Conservation (phyloP, 192 early-diverging fungal genomes). For the Borealophlyctis nickersoniae region DNA sequence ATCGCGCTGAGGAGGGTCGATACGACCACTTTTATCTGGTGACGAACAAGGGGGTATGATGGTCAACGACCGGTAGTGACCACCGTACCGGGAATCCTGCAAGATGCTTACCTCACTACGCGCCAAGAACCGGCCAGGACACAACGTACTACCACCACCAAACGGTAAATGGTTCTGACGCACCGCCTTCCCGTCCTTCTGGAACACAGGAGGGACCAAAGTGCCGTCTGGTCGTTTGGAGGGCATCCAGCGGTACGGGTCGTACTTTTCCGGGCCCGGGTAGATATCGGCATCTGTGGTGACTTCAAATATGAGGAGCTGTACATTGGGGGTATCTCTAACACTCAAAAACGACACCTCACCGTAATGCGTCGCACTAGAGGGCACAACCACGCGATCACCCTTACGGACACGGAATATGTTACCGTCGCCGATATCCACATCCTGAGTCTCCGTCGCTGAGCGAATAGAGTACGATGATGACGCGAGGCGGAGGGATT, state of each 20-base stretch:
- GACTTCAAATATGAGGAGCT: too few relatives aligned
- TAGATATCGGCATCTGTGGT: background rate
- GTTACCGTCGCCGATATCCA: background rate
- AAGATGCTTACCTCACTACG: background rate
- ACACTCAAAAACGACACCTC: too few relatives aligned
- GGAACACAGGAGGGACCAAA: too few relatives aligned
- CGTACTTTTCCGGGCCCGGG: background rate
- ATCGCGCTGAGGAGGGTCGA: background rate
- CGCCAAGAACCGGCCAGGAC: background rate
- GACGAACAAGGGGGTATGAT: background rate
- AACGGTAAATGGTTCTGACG: background rate
- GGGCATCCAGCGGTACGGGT: background rate
- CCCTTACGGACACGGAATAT: background rate
- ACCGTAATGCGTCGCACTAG: background rate
- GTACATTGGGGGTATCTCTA: too few relatives aligned
- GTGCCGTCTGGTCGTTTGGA: too few relatives aligned
- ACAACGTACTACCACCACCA: slow-evolving; percentile 1
- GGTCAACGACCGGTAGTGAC: too few relatives aligned
- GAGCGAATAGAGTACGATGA: background rate
- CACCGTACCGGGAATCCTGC: background rate
- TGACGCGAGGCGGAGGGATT: background rate
- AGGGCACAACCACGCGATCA: background rate
- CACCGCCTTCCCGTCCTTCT: background rate
- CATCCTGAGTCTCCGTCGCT: background rate
- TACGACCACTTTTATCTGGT: background rate